Base-by-base conservation (phyloP, 495 filamentous ascomycete species). In the Peziza echinospora region DNA sequence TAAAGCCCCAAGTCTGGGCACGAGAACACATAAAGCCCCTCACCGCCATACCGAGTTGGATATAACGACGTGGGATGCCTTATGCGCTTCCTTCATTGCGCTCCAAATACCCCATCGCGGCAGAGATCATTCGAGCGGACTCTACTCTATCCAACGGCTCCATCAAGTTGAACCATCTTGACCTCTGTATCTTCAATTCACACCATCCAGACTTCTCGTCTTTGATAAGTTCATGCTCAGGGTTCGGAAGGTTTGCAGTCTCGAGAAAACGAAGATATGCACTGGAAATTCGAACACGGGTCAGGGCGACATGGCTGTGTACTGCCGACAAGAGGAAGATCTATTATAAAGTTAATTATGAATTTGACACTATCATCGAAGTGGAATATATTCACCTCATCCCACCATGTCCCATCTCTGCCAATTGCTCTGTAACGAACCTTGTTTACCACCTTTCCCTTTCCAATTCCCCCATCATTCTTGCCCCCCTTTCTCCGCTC, bases 301-400 rank as follows among this genome's bases (percentile, higher is more conserved):
- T 47, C 28, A 60, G 59, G 8, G 53, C 48, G 22, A 60, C 30
- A 34, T 60, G 57, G 28, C 53, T 53, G 47, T 60, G 57, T 44
- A 59, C 44, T 13, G 39, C 25, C 39, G 56, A 59, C 25, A 59
- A 43, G 43, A 59, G 50, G 26, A 56, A 59, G 37, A 55, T 56
- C 53, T 55, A 11, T 25, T 39, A 25, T 16, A 11, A 42, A 41
- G 41, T 13, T 28, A 39, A n/a, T n/a, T n/a, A n/a, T n/a, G n/a
- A n/a, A n/a, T n/a, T n/a, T n/a, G n/a, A n/a, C n/a, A n/a, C n/a
- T n/a, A n/a, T n/a, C n/a, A n/a, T n/a, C n/a, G n/a, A 42, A 24
- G 17, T n/a, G n/a, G n/a, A n/a, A n/a, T n/a, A n/a, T 37, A 41
- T 46, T 34, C 49, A 60, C 57, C 49, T 59, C 56, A 49, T 60